Evolutionary conservation across 371 early-diverging fungal species (phyloP).

Genomic region (Mortierella sp.): DNA sequence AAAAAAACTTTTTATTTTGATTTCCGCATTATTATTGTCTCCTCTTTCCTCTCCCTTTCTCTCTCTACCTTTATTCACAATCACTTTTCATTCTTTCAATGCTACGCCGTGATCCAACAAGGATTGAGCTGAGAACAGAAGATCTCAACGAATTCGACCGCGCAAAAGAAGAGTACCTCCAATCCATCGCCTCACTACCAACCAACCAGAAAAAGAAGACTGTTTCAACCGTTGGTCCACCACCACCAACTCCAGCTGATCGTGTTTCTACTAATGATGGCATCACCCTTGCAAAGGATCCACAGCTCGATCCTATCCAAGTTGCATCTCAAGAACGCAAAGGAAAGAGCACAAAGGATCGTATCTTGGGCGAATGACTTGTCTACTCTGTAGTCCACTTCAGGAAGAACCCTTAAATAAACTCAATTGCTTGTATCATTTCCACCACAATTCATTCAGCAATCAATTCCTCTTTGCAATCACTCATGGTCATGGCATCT

Average conservation of each 20-base stretch:
- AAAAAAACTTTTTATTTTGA: background rate
- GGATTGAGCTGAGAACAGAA: constrained; percentile 45
- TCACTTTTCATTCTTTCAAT: constrained; percentile 15
- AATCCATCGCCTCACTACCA: background rate
- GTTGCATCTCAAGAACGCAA: constrained; percentile 31
- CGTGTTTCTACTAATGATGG: background rate
- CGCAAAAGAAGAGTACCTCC: constrained; percentile 44
- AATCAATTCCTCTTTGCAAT: background rate
- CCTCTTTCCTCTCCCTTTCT: background rate
- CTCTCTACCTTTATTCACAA: background rate
- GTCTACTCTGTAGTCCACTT: background rate
- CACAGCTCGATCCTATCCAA: constrained; percentile 29
- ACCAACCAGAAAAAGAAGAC: constrained; percentile 13
- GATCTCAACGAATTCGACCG: constrained; percentile 46
- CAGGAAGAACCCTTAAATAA: constrained; percentile 11
- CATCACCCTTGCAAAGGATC: background rate
- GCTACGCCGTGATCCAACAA: constrained; percentile 51
- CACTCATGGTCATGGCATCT: constrained; percentile 8
- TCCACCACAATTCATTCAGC: background rate
- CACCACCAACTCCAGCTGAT: constrained; percentile 40
- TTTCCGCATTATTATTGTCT: background rate
- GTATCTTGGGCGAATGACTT: constrained; percentile 31
- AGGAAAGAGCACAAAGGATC: constrained; percentile 40
- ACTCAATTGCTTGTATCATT: background rate
- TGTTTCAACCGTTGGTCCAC: constrained; percentile 21